Conservation (phyloP, 179 eudicot species). For the Drosera spatulata region DNA sequence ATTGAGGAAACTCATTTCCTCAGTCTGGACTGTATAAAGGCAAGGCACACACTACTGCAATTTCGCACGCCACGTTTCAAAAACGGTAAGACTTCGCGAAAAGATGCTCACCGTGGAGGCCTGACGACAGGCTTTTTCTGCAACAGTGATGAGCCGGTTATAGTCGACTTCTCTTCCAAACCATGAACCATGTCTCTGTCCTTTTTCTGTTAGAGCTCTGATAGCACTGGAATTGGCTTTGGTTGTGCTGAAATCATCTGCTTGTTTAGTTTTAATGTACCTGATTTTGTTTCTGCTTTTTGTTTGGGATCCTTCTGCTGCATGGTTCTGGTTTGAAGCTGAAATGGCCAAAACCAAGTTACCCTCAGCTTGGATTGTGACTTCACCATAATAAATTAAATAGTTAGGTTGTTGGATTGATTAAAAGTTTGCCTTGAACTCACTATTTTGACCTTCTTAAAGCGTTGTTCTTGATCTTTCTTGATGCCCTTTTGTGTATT, state of each 20-base stretch:
- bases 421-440: slow-evolving; percentile 1
- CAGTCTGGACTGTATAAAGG: neutral
- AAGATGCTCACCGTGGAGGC: slow-evolving; percentile 37
- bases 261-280: slow-evolving; percentile 10
- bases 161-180: slow-evolving; percentile 19
- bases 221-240: neutral
- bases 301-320: slow-evolving; percentile 3
- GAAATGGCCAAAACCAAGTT: neutral
- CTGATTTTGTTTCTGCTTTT: slow-evolving; percentile 4
- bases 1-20: no score
- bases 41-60: neutral
- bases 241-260: slow-evolving; percentile 2
- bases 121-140: slow-evolving; percentile 14
- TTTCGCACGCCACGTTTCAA: neutral
- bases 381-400: neutral
- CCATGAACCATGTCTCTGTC: slow-evolving; percentile 6
- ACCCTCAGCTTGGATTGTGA: neutral
- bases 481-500: slow-evolving; percentile 6
- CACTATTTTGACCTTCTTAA: slow-evolving; percentile 20
- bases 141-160: slow-evolving; percentile 14
- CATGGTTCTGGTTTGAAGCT: slow-evolving; percentile 6
- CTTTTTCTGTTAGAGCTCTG: slow-evolving; percentile 7
- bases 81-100: neutral
- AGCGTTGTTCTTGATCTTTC: slow-evolving; percentile 9
- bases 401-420: no score